phyloP scores from a whole-genome alignment of 2,329 filamentous ascomycete genomes.

The Diplodia seriata region DNA sequence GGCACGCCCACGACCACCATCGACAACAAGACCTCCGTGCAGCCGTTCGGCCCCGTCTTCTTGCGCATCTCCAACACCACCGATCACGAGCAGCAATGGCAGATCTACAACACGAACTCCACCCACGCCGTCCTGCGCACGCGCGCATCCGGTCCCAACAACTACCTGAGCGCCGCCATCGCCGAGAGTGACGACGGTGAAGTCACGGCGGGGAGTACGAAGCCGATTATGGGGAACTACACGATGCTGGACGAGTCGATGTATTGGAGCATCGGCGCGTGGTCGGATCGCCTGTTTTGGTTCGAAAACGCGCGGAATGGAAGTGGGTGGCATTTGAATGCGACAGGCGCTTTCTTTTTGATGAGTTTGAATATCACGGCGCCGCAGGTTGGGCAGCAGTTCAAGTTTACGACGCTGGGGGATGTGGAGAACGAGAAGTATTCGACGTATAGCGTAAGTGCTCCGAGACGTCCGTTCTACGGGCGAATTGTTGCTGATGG shows the following conservation, averaged over 20 bases:
- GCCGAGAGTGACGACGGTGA: not conserved
- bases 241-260: constrained; percentile 10
- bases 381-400: constrained; percentile 23
- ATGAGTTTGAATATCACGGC: constrained; percentile 31
- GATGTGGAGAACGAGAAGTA: constrained; percentile 19
- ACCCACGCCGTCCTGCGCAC: constrained; percentile 29
- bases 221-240: constrained; percentile 28
- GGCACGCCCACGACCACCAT: not conserved
- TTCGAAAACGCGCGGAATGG: constrained; percentile 32
- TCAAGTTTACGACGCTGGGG: constrained; percentile 24
- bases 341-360: constrained; percentile 8
- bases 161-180: constrained; percentile 26
- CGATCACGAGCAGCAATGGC: constrained; percentile 30
- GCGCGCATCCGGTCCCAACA: constrained; percentile 19
- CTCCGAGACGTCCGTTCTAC: not conserved
- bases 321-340: constrained; percentile 24
- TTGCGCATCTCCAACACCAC: constrained; percentile 21
- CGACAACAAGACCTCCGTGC: constrained; percentile 9
- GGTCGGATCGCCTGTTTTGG: constrained; percentile 30
- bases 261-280: constrained; percentile 29
- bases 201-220: constrained; percentile 8
- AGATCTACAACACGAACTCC: constrained; percentile 25
- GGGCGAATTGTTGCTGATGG: not conserved
- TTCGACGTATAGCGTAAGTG: constrained; percentile 27
- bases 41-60: constrained; percentile 23